These are phyloP conservation scores for Ogataea hybrid DNA, from an alignment of 1,139 yeast species.

Conservation along the genomic window DNA sequence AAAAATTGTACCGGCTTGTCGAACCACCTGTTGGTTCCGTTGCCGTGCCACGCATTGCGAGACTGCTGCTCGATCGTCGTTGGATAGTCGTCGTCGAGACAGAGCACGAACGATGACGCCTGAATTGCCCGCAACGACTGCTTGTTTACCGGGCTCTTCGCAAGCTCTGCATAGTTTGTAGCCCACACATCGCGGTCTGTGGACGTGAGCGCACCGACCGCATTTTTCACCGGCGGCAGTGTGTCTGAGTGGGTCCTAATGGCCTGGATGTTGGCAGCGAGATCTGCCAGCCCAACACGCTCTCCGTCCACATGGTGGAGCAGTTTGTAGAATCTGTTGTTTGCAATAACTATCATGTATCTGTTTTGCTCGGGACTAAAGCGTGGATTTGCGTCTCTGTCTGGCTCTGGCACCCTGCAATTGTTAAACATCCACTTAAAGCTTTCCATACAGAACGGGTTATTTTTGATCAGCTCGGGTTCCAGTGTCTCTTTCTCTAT, in stretches of 20 bases:
- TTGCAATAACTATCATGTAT: constrained; percentile 69
- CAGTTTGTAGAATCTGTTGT: constrained; percentile 82
- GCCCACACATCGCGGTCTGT: constrained; percentile 86
- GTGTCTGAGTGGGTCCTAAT: constrained; percentile 46
- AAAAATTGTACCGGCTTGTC: constrained; percentile 92
- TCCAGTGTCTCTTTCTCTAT: constrained; percentile 60
- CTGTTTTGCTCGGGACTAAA: constrained; percentile 56
- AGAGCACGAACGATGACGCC: constrained; percentile 75
- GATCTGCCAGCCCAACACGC: constrained; percentile 56
- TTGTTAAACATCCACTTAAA: constrained; percentile 91
- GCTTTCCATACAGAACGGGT: constrained; percentile 92
- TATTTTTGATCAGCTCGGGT: constrained; percentile 78
- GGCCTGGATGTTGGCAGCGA: constrained; percentile 62
- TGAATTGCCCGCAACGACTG: constrained; percentile 66
- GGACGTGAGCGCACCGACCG: constrained; percentile 77
- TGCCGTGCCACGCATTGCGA: constrained; percentile 90
- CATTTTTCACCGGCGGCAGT: constrained; percentile 43
- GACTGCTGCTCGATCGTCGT: constrained; percentile 83
- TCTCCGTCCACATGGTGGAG: constrained; percentile 60
- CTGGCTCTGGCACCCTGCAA: constrained; percentile 70
- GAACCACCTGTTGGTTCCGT: constrained; percentile 85
- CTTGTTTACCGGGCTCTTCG: constrained; percentile 43
- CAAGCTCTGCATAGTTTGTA: constrained; percentile 56
- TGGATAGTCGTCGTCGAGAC: constrained; percentile 72
- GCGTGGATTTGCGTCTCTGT: constrained; percentile 53